These are phyloP conservation scores for Lolium perenne DNA, from an alignment of 176 grass and related monocot species.

Conservation along the genomic window DNA sequence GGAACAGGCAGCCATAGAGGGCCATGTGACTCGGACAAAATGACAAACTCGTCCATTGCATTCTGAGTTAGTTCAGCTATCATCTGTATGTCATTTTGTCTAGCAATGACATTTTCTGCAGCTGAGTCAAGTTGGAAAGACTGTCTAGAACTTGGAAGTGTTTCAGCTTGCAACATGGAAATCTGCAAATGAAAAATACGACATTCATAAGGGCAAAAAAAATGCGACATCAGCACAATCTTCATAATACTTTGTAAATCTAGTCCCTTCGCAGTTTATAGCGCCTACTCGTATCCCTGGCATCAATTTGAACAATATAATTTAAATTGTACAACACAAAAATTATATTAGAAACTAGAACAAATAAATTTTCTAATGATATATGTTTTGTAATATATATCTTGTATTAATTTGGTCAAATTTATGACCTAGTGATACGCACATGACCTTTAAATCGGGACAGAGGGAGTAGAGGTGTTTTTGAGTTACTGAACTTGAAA, in stretches of 20 bases:
- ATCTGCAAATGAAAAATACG: slow-evolving; percentile 32
- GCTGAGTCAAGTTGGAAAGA: slow-evolving; percentile 15
- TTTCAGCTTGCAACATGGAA: background rate
- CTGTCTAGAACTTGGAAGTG: background rate
- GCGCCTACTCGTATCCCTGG: no score
- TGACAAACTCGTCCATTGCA: slow-evolving; percentile 47
- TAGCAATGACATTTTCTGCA: background rate
- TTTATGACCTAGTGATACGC: no score
- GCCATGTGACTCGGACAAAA: slow-evolving; percentile 27
- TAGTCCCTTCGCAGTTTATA: no score
- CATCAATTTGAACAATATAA: no score
- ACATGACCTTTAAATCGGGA: no score
- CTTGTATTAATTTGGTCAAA: no score
- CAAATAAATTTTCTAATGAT: no score
- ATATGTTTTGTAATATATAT: no score
- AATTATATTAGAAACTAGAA: no score
- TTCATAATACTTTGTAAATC: background rate
- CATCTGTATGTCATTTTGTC: background rate
- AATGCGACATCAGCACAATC: background rate
- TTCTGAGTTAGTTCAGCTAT: slow-evolving; percentile 34
- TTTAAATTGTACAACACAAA: no score
- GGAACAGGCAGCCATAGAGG: slow-evolving; percentile 52
- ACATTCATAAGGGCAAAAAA: background rate
- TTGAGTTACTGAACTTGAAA: background rate
- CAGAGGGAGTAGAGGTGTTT: no score